These are phyloP conservation scores for Solanum sejunctum DNA, from an alignment of 257 asterid species.

Conservation along the genomic window DNA sequence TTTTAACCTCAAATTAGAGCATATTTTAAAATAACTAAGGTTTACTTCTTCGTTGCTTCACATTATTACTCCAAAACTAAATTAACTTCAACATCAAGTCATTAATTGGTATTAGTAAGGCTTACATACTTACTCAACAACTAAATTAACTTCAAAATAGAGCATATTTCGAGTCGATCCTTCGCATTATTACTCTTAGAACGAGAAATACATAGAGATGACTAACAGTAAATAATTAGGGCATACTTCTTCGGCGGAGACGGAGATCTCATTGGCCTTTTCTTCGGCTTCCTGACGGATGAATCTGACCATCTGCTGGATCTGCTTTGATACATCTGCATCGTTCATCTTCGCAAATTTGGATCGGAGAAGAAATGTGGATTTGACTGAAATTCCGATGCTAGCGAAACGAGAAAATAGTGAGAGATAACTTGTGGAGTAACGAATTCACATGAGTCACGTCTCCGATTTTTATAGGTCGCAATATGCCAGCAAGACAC, in stretches of 20 bases:
- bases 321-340: conserved; percentile 95
- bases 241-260: conserved; percentile 87
- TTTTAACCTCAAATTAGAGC: not conserved
- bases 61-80: not conserved
- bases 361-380: not conserved
- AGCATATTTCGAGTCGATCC: not conserved
- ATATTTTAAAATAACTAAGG: not conserved
- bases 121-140: not conserved
- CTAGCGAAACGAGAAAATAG: not conserved
- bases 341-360: conserved; percentile 59
- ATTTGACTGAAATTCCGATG: not conserved
- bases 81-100: not conserved
- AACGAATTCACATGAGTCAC: not conserved
- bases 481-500: not conserved
- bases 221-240: not conserved
- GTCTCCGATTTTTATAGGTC: not conserved
- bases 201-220: too few relatives aligned
- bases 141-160: not conserved
- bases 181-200: not conserved
- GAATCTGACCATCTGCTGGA: conserved; percentile 99
- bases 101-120: not conserved
- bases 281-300: conserved; percentile 99
- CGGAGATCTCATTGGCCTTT: conserved; percentile 93
- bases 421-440: not conserved
- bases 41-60: not conserved